These are phyloP conservation scores for Cladorrhinum samala DNA, from an alignment of 495 filamentous ascomycete genomes.

Conservation along the genomic window DNA sequence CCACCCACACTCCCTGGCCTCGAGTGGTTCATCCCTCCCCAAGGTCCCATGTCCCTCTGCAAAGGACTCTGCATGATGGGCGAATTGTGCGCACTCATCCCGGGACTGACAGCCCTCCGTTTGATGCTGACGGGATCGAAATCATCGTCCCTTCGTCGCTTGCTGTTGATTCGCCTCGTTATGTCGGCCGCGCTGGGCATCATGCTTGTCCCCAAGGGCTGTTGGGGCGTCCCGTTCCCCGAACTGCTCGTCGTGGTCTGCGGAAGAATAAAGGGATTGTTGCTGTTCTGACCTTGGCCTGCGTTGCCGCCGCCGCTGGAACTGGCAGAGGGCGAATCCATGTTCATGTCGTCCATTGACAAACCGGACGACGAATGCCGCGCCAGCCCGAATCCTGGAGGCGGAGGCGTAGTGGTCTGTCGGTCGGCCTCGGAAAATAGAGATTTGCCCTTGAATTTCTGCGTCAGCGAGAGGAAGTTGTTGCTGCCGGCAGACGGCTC, in stretches of 20 bases:
- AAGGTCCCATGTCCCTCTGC: constrained; percentile 47
- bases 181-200: constrained; percentile 58
- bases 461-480: constrained; percentile 53
- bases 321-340: constrained; percentile 62
- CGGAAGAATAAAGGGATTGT: constrained; percentile 16
- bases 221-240: constrained; percentile 21
- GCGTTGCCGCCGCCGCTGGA: constrained; percentile 17
- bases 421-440: constrained; percentile 58
- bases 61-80: constrained; percentile 80
- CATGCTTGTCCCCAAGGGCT: not conserved
- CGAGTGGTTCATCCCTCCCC: too few relatives aligned
- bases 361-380: constrained; percentile 54
- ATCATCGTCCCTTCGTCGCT: constrained; percentile 84
- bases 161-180: constrained; percentile 59
- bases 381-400: constrained; percentile 49
- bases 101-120: constrained; percentile 85
- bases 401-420: constrained; percentile 57
- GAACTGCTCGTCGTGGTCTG: constrained; percentile 23
- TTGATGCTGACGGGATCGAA: constrained; percentile 88
- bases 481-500: constrained; percentile 27
- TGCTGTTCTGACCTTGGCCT: constrained; percentile 2
- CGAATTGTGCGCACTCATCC: constrained; percentile 84
- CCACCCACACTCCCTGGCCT: constrained; percentile 55
- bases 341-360: constrained; percentile 63
- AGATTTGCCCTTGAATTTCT: constrained; percentile 61